These are phyloP conservation scores for Aureobasidium sp. DNA, from an alignment of 2,329 filamentous ascomycete species.

Conservation along the genomic window DNA sequence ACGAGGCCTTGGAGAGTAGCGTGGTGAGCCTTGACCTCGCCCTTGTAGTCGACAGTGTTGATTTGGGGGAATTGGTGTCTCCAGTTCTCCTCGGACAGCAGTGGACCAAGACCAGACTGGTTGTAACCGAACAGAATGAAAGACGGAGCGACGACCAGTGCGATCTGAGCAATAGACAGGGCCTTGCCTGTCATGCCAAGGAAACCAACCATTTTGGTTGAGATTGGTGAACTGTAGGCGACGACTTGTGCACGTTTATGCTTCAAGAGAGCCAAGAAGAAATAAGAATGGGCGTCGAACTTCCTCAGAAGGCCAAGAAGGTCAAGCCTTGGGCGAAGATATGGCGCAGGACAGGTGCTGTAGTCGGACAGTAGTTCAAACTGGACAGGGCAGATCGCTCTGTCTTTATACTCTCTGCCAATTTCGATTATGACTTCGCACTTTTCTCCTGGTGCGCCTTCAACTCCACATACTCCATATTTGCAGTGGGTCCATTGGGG, in stretches of 20 bases:
- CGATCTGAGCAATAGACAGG: slow-evolving; percentile 26
- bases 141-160: slow-evolving; percentile 34
- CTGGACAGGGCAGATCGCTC: slow-evolving; percentile 11
- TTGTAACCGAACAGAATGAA: slow-evolving; percentile 49
- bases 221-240: neutral
- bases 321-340: slow-evolving; percentile 3
- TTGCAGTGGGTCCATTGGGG: slow-evolving; percentile 10
- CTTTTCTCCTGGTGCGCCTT: neutral
- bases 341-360: slow-evolving; percentile 2
- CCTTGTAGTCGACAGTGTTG: slow-evolving; percentile 37
- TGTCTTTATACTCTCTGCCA: slow-evolving; percentile 10
- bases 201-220: slow-evolving; percentile 1
- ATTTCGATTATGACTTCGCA: neutral
- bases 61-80: slow-evolving; percentile 43
- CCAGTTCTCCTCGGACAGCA: slow-evolving; percentile 37
- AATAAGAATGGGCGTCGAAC: slow-evolving; percentile 11
- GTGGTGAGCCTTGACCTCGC: slow-evolving; percentile 37
- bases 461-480: slow-evolving; percentile 16
- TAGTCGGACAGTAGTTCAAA: slow-evolving; percentile 6
- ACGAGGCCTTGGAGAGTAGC: slow-evolving; percentile 41
- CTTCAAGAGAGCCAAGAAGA: neutral
- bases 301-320: neutral
- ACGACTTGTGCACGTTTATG: slow-evolving; percentile 6
- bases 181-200: slow-evolving; percentile 21
- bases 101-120: slow-evolving; percentile 44